A percentile compares a stretch with the other conserved stretches of the same genome.
These are phyloP conservation scores for Saccharomycopsis fermentans DNA, from an alignment of 805 yeast genomes.

Conservation along the genomic window DNA sequence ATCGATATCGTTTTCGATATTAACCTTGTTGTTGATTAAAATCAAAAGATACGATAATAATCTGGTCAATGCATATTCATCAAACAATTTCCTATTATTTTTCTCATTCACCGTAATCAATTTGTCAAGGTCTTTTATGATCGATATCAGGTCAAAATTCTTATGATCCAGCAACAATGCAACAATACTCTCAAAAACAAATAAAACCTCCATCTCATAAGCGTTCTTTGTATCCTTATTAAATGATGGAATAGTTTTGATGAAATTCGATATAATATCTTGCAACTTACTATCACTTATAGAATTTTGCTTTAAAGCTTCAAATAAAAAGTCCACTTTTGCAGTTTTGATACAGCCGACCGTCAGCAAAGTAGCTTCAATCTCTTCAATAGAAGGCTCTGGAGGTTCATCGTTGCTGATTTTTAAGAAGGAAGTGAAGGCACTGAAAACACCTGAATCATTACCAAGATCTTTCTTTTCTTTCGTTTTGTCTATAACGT, in stretches of 20 bases:
- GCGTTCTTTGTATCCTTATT: slow-evolving; percentile 24
- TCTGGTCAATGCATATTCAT: slow-evolving; percentile 28
- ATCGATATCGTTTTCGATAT: slow-evolving; percentile 16
- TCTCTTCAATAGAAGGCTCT: slow-evolving; percentile 90
- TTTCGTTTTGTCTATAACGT: slow-evolving; percentile 32
- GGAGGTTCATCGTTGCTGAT: slow-evolving; percentile 78
- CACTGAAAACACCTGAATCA: slow-evolving; percentile 73
- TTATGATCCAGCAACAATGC: slow-evolving; percentile 14
- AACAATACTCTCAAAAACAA: slow-evolving; percentile 35
- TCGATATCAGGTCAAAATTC: neutral
- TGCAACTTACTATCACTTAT: neutral
- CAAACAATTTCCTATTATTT: slow-evolving; percentile 24
- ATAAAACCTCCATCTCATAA: slow-evolving; percentile 38
- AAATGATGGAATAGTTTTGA: slow-evolving; percentile 7
- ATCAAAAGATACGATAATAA: slow-evolving; percentile 43
- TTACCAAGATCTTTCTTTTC: slow-evolving; percentile 49
- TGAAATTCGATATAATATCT: slow-evolving; percentile 2
- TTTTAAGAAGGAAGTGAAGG: slow-evolving; percentile 85
- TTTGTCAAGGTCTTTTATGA: slow-evolving; percentile 19
- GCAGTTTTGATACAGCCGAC: slow-evolving; percentile 66
- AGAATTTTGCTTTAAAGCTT: neutral
- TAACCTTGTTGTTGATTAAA: slow-evolving; percentile 30
- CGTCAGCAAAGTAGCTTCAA: slow-evolving; percentile 75
- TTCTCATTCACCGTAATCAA: slow-evolving; percentile 22
- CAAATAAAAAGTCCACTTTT: slow-evolving; percentile 8